phyloP scores from a whole-genome alignment of 495 filamentous ascomycete species.

The Daldinia caldariorum region DNA sequence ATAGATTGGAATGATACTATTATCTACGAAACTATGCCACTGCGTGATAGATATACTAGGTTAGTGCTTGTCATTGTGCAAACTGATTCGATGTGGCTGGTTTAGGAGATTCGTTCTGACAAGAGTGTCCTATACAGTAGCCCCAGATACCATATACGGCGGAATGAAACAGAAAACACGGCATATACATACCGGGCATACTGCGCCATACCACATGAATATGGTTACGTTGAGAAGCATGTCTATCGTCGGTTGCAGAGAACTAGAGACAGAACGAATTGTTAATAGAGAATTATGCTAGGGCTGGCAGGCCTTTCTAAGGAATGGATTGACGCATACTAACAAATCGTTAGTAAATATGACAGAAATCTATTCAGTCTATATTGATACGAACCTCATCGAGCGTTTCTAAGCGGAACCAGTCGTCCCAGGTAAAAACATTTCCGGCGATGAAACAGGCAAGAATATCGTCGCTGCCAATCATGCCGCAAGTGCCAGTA shows the following conservation, averaged over 20 bases:
- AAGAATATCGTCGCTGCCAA: conserved; percentile 91
- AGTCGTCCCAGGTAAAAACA: conserved; percentile 89
- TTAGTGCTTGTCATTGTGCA: conserved; percentile 11
- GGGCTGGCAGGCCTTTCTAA: too few relatives aligned
- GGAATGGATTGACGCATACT: conserved; percentile 23
- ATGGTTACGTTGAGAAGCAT: conserved; percentile 78
- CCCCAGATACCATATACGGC: not conserved
- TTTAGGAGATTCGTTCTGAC: not conserved
- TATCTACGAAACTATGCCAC: conserved; percentile 75
- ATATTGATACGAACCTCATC: conserved; percentile 65
- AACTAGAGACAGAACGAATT: conserved; percentile 45
- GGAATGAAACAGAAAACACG: not conserved
- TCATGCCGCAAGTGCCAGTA: conserved; percentile 84
- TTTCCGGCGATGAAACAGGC: conserved; percentile 96
- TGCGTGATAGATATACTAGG: not conserved
- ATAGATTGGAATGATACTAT: conserved; percentile 77
- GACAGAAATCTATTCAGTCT: not conserved
- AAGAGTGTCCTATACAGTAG: not conserved
- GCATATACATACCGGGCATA: conserved; percentile 66
- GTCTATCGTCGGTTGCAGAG: conserved; percentile 91
- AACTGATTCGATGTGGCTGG: not conserved
- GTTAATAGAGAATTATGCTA: conserved; percentile 14
- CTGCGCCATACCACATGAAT: conserved; percentile 89
- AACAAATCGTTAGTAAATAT: conserved; percentile 16
- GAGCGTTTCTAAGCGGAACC: conserved; percentile 88